Conservation (phyloP, 1,139 yeast species). For the Lizanozyma gosingica region DNA sequence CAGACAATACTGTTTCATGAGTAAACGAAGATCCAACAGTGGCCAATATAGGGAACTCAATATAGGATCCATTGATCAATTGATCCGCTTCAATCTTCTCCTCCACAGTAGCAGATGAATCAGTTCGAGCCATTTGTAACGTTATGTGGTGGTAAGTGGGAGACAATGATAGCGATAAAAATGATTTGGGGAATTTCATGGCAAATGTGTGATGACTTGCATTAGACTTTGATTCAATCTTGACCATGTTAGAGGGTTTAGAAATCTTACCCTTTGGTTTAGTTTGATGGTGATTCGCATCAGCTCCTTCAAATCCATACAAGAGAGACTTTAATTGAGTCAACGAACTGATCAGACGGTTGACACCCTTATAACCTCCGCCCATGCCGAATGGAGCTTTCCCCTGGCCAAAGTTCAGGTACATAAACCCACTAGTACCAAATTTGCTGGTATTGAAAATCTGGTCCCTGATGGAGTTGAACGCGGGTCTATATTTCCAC, state of each 20-base stretch:
- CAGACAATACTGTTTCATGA: constrained; percentile 40
- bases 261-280: background rate
- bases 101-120: constrained; percentile 16
- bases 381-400: background rate
- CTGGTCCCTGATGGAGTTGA: background rate
- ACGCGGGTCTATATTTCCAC: background rate
- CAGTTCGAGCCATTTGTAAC: constrained; percentile 26
- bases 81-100: constrained; percentile 11
- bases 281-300: background rate
- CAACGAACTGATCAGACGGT: background rate
- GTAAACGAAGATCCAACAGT: constrained; percentile 28
- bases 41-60: constrained; percentile 42
- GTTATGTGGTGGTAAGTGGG: constrained; percentile 29
- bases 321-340: background rate
- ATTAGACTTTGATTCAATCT: background rate
- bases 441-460: background rate
- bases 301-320: background rate
- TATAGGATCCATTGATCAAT: constrained; percentile 32
- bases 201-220: background rate
- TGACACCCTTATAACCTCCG: background rate
- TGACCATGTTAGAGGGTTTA: background rate
- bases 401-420: background rate
- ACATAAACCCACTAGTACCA: background rate
- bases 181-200: constrained; percentile 1
- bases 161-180: constrained; percentile 19